A percentile compares a stretch with the other conserved stretches of the same genome.
These are phyloP conservation scores for Paspalum vaginatum DNA, from an alignment of 176 grass and related monocot genomes.

Conservation along the genomic window DNA sequence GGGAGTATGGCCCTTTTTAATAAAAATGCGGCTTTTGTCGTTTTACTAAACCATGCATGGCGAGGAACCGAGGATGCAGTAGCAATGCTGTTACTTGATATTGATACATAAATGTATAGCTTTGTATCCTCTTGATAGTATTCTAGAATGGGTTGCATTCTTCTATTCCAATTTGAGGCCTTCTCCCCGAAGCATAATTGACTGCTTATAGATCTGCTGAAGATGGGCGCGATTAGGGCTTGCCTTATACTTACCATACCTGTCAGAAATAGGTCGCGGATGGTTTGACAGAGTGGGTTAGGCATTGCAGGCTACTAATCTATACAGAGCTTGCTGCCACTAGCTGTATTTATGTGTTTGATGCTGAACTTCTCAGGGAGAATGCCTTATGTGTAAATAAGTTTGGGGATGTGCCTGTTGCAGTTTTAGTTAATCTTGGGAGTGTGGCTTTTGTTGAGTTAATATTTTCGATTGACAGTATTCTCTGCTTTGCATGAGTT, in stretches of 20 bases:
- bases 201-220: slow-evolving; percentile 18
- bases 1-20: not conserved
- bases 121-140: slow-evolving; percentile 13
- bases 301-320: not conserved
- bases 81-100: not conserved
- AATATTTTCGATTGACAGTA: slow-evolving; percentile 2
- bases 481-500: not conserved
- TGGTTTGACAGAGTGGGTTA: not conserved
- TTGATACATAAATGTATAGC: not conserved
- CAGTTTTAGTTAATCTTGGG: not conserved
- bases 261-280: slow-evolving; percentile 23
- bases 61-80: not conserved
- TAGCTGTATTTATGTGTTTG: slow-evolving; percentile 1
- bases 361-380: not conserved
- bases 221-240: not conserved
- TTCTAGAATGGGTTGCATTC: slow-evolving; percentile 8
- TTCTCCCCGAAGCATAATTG: not conserved
- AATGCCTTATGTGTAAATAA: slow-evolving; percentile 29
- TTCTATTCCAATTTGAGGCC: not conserved
- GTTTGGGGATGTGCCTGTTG: slow-evolving; percentile 9
- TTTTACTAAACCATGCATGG: slow-evolving; percentile 14
- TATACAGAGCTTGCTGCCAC: not conserved
- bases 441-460: slow-evolving; percentile 7
- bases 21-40: not conserved
- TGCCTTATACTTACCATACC: slow-evolving; percentile 7